Evolutionary conservation across 805 yeast species (phyloP), one percentile per base, ranked within the genome.

Genomic region (Metschnikowia colocasiae): DNA sequence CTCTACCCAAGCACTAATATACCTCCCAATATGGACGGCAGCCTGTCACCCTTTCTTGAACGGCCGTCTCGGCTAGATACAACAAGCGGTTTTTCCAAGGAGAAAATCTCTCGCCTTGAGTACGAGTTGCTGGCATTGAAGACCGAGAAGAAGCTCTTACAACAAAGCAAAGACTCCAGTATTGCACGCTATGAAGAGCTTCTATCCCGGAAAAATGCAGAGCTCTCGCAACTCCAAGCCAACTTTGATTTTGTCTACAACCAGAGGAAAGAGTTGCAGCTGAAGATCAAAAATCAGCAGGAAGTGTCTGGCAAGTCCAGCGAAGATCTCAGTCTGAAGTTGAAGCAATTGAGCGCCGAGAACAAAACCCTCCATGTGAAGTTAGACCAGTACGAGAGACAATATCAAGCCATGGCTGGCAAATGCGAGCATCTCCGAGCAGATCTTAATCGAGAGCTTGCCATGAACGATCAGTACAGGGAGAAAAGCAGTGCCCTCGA

Each of bases 381-480:
- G 18, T 29, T 50, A 25, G 49, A 54, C 19, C 59, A 58, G 20
- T 48, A 56, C 29, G 64, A 61, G 25, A 31, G 53, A 46, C 58
- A 52, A 43, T 64, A 57, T 43, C 63, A 33, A 42, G 55, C 50
- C 48, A 47, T 44, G 61, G 63, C 43, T 25, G 58, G 47, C 50
- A 64, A 55, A 43, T 71, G 58, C 30, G 67, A 71, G 23, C 62
- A 67, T 31, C 58, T 77, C 43, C 59, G 66, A 16, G 57, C 69
- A 1, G 69, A 75, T 37, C 56, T 69, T 40, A 56, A 57, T 35
- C 63, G 67, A 36, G 67, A 68, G 40, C 62, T 63, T 5, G 57
- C 67, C 1, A 57, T 66, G 18, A 68, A 62, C 45, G 65, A 63
- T 40, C 75, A 75, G 23, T 66, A 76, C 18, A 67, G 65, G 23